These are phyloP conservation scores for Moniliophthora roreri DNA, from an alignment of 1,284 basidiomycete genomes.

Conservation along the genomic window DNA sequence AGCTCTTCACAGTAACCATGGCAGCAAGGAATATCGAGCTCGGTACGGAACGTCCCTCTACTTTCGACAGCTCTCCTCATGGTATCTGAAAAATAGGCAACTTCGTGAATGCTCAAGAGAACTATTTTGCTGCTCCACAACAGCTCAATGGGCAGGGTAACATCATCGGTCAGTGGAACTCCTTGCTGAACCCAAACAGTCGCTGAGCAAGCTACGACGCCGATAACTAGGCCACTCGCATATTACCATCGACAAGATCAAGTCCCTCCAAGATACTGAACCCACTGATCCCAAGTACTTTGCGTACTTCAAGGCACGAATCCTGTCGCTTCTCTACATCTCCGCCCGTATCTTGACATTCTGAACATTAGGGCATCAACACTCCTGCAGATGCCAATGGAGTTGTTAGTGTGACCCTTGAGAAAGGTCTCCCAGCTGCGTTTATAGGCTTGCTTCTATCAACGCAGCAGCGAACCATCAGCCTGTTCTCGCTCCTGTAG, in stretches of 20 bases:
- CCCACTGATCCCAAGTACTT: conserved; percentile 49
- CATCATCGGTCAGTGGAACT: conserved; percentile 56
- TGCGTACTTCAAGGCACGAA: conserved; percentile 62
- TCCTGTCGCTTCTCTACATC: not conserved
- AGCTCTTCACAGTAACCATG: conserved; percentile 38
- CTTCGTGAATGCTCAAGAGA: conserved; percentile 55
- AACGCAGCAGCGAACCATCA: conserved; percentile 63
- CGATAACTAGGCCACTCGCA: conserved; percentile 36
- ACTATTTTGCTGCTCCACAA: conserved; percentile 62
- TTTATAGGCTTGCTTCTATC: conserved; percentile 62
- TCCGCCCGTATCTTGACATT: not conserved
- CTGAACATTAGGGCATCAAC: conserved; percentile 48
- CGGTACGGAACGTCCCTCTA: too few relatives aligned
- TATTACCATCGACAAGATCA: too few relatives aligned
- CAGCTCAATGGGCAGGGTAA: conserved; percentile 48
- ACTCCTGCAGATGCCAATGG: conserved; percentile 41
- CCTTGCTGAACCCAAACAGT: conserved; percentile 63
- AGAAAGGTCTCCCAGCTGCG: conserved; percentile 56
- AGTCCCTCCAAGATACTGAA: conserved; percentile 6
- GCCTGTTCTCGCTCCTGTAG: conserved; percentile 59
- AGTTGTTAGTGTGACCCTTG: conserved; percentile 50
- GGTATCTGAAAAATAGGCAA: conserved; percentile 50
- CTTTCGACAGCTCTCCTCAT: too few relatives aligned
- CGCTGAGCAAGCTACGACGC: conserved; percentile 46
- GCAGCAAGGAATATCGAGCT: too few relatives aligned